These are phyloP conservation scores for Leccinum pseudoinsigne DNA, from an alignment of 1,284 basidiomycete genomes.

Conservation along the genomic window DNA sequence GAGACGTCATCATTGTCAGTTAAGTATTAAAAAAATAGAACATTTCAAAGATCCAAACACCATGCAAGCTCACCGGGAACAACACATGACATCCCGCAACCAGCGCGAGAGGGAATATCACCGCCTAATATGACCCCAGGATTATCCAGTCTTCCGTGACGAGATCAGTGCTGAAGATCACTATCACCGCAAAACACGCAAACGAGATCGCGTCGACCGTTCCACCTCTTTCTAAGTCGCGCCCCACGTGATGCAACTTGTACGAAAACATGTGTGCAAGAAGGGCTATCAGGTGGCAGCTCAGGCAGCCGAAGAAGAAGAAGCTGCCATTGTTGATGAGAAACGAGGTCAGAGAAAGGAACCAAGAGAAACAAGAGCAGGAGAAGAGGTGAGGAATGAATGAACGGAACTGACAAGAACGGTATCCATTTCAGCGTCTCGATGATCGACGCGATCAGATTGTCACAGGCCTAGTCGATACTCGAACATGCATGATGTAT, in stretches of 20 bases:
- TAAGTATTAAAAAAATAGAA: background rate
- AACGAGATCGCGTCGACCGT: background rate
- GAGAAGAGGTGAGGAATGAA: background rate
- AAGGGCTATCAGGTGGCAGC: too few relatives aligned
- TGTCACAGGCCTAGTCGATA: conserved; percentile 67
- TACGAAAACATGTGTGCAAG: too few relatives aligned
- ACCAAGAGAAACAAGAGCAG: background rate
- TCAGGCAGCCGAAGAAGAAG: conserved; percentile 37
- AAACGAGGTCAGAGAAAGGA: background rate
- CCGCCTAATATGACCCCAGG: too few relatives aligned
- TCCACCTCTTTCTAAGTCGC: too few relatives aligned
- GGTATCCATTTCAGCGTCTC: conserved; percentile 60
- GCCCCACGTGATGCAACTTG: conserved; percentile 51
- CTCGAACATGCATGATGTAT: conserved; percentile 60
- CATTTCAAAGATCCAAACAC: background rate
- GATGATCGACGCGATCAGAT: conserved; percentile 39
- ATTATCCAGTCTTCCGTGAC: too few relatives aligned
- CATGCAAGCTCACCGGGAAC: too few relatives aligned
- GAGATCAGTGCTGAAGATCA: too few relatives aligned
- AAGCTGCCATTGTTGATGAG: conserved; percentile 46
- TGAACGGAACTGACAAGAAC: conserved; percentile 51
- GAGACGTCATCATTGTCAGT: background rate
- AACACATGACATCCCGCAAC: too few relatives aligned
- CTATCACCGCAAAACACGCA: too few relatives aligned
- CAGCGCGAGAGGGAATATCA: too few relatives aligned